These are phyloP conservation scores for Aurantiochytrium sp. DNA, from an alignment of 108 stramenopile genomes.

Conservation along the genomic window DNA sequence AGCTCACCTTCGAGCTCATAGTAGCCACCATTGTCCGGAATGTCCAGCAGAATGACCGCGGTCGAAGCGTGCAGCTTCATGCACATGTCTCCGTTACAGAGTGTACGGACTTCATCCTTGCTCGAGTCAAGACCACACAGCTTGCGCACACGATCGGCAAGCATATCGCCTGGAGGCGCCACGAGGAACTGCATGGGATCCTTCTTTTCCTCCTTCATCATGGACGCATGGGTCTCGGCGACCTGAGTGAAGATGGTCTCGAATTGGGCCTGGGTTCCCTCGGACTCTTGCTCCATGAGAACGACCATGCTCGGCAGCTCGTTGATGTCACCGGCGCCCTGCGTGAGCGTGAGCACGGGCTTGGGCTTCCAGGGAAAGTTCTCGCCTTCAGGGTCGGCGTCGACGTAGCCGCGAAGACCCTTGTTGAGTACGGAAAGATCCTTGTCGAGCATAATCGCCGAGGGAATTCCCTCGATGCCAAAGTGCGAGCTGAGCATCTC, in stretches of 20 bases:
- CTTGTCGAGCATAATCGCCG: slow-evolving; percentile 41
- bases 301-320: slow-evolving; percentile 49
- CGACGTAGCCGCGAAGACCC: slow-evolving; percentile 45
- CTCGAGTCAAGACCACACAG: neutral
- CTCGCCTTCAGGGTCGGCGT: slow-evolving; percentile 34
- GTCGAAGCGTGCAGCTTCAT: slow-evolving; percentile 23
- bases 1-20: slow-evolving; percentile 48
- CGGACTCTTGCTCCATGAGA: slow-evolving; percentile 53
- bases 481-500: neutral
- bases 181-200: neutral
- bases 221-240: slow-evolving; percentile 35
- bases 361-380: slow-evolving; percentile 64
- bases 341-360: slow-evolving; percentile 49
- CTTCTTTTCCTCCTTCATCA: neutral
- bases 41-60: slow-evolving; percentile 52
- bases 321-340: slow-evolving; percentile 51
- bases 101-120: slow-evolving; percentile 33
- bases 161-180: neutral
- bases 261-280: slow-evolving; percentile 53
- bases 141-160: neutral
- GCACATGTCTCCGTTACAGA: slow-evolving; percentile 30
- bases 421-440: slow-evolving; percentile 46
- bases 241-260: slow-evolving; percentile 44
- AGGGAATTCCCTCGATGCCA: slow-evolving; percentile 7
- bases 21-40: slow-evolving; percentile 54